Base-by-base conservation (phyloP, 1,139 yeast genomes). In the Candida sanyaensis region DNA sequence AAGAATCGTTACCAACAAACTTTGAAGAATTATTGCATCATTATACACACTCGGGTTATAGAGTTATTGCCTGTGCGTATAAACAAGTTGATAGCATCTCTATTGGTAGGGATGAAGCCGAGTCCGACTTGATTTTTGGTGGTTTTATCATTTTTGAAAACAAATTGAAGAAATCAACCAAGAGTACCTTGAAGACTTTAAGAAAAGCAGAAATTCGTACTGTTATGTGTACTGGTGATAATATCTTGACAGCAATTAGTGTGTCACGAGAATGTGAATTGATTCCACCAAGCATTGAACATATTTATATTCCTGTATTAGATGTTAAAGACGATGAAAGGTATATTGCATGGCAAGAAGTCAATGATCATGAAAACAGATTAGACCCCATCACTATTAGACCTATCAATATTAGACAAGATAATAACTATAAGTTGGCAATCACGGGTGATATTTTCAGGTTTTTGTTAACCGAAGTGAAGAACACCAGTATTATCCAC, bases 191-290 rank as follows among this genome's bases (percentile, higher is more conserved):
- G 50, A 59, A 67, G 13, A 77, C 80, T 50, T 73, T 93, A 46
- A 70, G 69, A 37, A 59, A 64, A 11, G 97, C 99, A 0, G 74
- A 80, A 37, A 79, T 93, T 48, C 75, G 98, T 56, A 88, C 96
- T 0, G 75, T 91, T 26, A 95, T 93, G 99, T 95, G 99, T 65
- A 93, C 99, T 0, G 99, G 99, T 46, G 99, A 93, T 64, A 93
- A 93, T 62, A 83, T 93, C 12, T 73, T 93, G 51, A 93, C 99
- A 0, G 99, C 99, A 0, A 82, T 95, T 26, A 88, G 96, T 67
- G 99, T 93, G 24, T 97, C 89, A 2, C 78, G 81, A 52, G 97
- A 93, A 60, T 88, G 96, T 63, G 84, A 82, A 7, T 75, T 93
- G 52, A 68, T 93, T 7, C 66, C 68, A 3, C 68, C 73, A 1